A percentile compares a stretch with the other conserved stretches of the same genome.
Evolutionary conservation across 164 flowering plant species (phyloP).

Genomic region (Paratinospora sagittata): DNA sequence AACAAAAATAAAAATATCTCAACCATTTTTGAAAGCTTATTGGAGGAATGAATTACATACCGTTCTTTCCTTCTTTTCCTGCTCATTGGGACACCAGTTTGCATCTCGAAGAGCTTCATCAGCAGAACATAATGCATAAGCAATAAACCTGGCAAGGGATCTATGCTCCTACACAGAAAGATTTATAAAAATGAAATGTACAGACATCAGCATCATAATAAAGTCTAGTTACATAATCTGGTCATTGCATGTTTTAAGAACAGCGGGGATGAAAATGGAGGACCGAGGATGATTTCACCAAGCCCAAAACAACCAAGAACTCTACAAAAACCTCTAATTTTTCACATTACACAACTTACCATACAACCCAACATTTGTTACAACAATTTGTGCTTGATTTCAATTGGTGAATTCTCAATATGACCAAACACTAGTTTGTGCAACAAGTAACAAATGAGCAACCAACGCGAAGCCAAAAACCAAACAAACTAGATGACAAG

Average conservation of each 20-base stretch:
- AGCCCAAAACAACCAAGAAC: too few species aligned
- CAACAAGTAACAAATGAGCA: too few species aligned
- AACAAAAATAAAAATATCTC: background rate
- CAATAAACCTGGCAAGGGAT: slow-evolving; percentile 82
- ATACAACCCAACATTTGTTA: too few species aligned
- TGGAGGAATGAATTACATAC: slow-evolving; percentile 32
- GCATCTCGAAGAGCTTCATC: slow-evolving; percentile 97
- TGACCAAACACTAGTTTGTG: too few species aligned
- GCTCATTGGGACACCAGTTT: slow-evolving; percentile 63
- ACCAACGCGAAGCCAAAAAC: too few species aligned
- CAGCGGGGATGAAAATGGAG: background rate
- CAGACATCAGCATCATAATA: slow-evolving; percentile 6
- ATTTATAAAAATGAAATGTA: background rate
- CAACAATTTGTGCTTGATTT: too few species aligned
- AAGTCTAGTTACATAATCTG: background rate
- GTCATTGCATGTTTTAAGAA: background rate
- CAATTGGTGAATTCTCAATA: too few species aligned
- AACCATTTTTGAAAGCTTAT: background rate
- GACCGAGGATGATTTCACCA: too few species aligned
- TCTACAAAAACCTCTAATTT: background rate
- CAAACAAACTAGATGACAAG: background rate
- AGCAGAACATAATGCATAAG: slow-evolving; percentile 86
- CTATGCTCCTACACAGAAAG: slow-evolving; percentile 51
- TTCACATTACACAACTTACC: too few species aligned
- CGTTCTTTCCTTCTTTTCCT: slow-evolving; percentile 69